These are phyloP conservation scores for Arctium minus DNA, from an alignment of 129 eudicot genomes.

Conservation along the genomic window DNA sequence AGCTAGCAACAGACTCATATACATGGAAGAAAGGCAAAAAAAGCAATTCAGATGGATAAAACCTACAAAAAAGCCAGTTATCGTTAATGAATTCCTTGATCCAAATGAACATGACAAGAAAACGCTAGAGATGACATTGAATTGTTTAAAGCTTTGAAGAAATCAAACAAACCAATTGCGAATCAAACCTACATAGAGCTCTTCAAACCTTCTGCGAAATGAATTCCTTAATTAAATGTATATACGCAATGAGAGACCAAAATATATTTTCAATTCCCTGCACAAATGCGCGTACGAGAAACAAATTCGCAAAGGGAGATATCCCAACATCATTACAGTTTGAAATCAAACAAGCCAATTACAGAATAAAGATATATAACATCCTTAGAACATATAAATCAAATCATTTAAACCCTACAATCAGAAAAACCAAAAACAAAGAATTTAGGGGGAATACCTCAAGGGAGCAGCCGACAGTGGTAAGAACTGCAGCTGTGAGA, in stretches of 20 bases:
- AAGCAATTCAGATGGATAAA: background rate
- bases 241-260: background rate
- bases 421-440: background rate
- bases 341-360: background rate
- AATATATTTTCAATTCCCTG: background rate
- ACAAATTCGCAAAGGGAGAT: background rate
- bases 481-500: conserved; percentile 76
- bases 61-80: background rate
- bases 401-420: background rate
- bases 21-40: background rate
- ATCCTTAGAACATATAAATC: background rate
- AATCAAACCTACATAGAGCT: background rate
- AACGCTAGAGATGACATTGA: background rate
- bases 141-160: background rate
- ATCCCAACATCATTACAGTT: background rate
- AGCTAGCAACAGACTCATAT: background rate
- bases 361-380: background rate
- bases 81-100: background rate
- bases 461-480: conserved; percentile 84
- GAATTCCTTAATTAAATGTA: background rate
- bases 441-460: conserved; percentile 36
- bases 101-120: background rate
- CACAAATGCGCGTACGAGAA: background rate
- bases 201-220: background rate
- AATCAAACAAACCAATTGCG: background rate